A percentile compares a stretch with the other conserved stretches of the same genome.
Conservation (phyloP, 2,329 filamentous ascomycete genomes). For the Cadophora sp. region DNA sequence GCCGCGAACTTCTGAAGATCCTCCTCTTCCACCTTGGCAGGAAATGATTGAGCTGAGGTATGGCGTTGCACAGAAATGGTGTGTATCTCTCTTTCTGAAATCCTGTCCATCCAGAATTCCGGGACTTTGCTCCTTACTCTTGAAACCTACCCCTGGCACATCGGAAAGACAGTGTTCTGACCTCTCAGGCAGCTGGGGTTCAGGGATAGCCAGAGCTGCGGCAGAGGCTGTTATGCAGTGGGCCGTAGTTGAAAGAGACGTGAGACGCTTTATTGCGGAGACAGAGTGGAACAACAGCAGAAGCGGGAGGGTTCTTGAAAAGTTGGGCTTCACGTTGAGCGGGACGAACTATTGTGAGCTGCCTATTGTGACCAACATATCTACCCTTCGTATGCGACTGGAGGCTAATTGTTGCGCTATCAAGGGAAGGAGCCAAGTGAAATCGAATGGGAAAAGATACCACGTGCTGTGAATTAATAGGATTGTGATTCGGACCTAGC, state of each 20-base stretch:
- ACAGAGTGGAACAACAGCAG: constrained; percentile 7
- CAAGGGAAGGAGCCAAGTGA: neutral
- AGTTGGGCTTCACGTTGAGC: neutral
- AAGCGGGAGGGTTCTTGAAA: constrained; percentile 3
- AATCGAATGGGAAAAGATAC: constrained; percentile 3
- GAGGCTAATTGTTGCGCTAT: neutral
- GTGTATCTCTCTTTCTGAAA: too few relatives aligned
- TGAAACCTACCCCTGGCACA: too few relatives aligned
- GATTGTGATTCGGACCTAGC: neutral
- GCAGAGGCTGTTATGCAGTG: constrained; percentile 6
- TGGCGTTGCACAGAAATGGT: constrained; percentile 4
- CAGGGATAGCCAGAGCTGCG: neutral
- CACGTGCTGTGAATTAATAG: neutral
- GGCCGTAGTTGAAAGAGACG: constrained; percentile 2
- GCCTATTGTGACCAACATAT: too few relatives aligned
- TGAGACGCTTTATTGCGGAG: constrained; percentile 7
- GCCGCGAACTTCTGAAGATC: neutral
- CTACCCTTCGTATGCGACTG: neutral
- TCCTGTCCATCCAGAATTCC: too few relatives aligned
- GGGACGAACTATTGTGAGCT: constrained; percentile 2
- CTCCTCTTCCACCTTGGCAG: neutral
- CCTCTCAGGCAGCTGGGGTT: neutral
- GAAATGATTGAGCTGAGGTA: constrained; percentile 8
- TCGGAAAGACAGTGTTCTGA: too few relatives aligned
- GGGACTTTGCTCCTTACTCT: too few relatives aligned